phyloP scores from a whole-genome alignment of 805 yeast species.

The Blastobotrys peoriensis region DNA sequence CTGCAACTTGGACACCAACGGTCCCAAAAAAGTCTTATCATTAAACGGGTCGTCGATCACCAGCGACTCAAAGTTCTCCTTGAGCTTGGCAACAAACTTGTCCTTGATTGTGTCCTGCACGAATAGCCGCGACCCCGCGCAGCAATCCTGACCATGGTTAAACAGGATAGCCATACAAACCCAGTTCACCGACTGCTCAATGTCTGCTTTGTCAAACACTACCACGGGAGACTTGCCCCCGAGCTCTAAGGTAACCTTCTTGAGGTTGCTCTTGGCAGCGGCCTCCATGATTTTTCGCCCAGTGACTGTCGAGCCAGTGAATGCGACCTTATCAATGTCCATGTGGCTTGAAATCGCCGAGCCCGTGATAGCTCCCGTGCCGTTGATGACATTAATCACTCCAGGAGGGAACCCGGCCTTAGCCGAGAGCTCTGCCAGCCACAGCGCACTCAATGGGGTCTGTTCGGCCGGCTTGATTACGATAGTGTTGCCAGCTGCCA shows the following conservation, averaged over 20 bases:
- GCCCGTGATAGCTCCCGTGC: constrained; percentile 56
- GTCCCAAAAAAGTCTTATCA: constrained; percentile 71
- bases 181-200: constrained; percentile 66
- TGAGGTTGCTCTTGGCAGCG: constrained; percentile 59
- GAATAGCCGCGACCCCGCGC: constrained; percentile 86
- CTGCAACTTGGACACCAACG: constrained; percentile 77
- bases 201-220: constrained; percentile 76
- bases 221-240: constrained; percentile 94
- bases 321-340: constrained; percentile 76
- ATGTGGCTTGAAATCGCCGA: constrained; percentile 59
- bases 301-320: constrained; percentile 88
- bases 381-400: constrained; percentile 63
- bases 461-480: constrained; percentile 68
- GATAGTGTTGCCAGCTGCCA: constrained; percentile 70
- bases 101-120: constrained; percentile 81
- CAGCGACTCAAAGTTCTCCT: constrained; percentile 40
- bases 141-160: constrained; percentile 92
- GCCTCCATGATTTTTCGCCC: constrained; percentile 72
- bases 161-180: constrained; percentile 74
- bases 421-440: constrained; percentile 49
- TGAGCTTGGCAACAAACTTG: constrained; percentile 52
- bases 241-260: constrained; percentile 84
- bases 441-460: constrained; percentile 63
- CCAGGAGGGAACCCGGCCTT: constrained; percentile 73
- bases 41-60: constrained; percentile 69